Base-by-base conservation (phyloP, 352 stramenopile species). In the Globisporangium radiosum region DNA sequence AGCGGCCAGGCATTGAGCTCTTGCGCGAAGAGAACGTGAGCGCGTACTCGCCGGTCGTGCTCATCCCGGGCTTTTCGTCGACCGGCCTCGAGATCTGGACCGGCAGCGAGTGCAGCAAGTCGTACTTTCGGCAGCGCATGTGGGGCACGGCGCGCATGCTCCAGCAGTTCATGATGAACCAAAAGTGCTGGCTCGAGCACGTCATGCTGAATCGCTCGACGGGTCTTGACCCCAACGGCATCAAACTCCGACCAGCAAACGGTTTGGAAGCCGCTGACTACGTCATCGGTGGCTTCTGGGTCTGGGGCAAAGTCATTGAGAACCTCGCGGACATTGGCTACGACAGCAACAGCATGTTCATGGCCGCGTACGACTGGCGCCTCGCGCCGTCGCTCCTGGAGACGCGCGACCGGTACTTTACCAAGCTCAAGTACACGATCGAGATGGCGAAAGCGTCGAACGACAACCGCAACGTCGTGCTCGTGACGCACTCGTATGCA, bases 51-150 rank as follows among this genome's bases (percentile, higher is more conserved):
- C 83, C 83, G 5, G 78, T 98, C 3, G 75, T 98, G 13, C 78
- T 98, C 49, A 62, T 98, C 13, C 95, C 94, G 5, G 94, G 95
- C 9, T 98, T 98, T 66, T 83, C 95, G 25, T 97, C 91, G 37
- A 96, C 92, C 14, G 92, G 90, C 3, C 79, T 98, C 15, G 95
- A 98, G 71, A 86, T 98, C 58, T 98, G 95, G 95, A 75, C 92
- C 45, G 93, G 90, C 39, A 85, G 87, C 42, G 81, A 87, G 7
- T 98, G 95, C 64, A 82, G 73, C 53, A 78, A 82, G 54, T 70
- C 76, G 36, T 91, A 92, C 72, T 98, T 98, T 68, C 74, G 95
- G 48, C 88, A 98, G 66, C 78, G 92, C 49, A 82, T 98, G 64
- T 98, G 95, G 95, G 92, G 92, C 33, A 95, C 81, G 19, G 72